These are phyloP conservation scores for Xylaria nigripes DNA, from an alignment of 495 filamentous ascomycete genomes.

Conservation along the genomic window DNA sequence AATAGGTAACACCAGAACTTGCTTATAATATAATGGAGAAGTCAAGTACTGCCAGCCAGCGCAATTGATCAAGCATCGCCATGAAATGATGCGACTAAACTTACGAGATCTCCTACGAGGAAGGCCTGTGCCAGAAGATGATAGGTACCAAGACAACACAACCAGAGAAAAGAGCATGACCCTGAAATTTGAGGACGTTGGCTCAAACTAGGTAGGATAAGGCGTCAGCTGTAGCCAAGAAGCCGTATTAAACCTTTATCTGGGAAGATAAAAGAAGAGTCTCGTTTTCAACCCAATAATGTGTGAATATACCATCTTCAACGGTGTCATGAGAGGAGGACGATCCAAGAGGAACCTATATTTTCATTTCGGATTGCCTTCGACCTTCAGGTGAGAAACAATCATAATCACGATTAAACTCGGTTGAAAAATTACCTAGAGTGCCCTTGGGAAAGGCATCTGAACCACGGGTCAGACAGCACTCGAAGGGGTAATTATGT, in stretches of 20 bases:
- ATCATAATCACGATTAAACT: not conserved
- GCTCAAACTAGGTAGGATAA: not conserved
- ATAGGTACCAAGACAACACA: not conserved
- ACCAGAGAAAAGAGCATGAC: not conserved
- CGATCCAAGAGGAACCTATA: not conserved
- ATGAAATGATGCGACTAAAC: too few relatives aligned
- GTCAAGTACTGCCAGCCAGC: not conserved
- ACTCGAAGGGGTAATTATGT: not conserved
- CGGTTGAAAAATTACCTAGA: not conserved
- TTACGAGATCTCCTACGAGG: not conserved
- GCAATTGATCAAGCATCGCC: not conserved
- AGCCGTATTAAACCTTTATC: not conserved
- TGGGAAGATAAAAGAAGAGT: not conserved
- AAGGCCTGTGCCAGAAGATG: not conserved
- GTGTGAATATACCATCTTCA: not conserved
- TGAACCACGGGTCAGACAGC: not conserved
- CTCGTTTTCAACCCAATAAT: not conserved
- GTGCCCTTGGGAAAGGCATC: not conserved
- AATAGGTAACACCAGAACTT: not conserved
- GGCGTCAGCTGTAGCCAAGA: not conserved
- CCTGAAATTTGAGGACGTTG: not conserved
- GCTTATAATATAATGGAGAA: not conserved
- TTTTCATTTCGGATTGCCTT: not conserved
- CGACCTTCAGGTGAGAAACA: too few relatives aligned
- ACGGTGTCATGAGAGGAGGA: not conserved